A percentile compares a stretch with the other conserved stretches of the same genome.
Conservation (phyloP, 805 yeast species). For the Starmerella asiatica region DNA sequence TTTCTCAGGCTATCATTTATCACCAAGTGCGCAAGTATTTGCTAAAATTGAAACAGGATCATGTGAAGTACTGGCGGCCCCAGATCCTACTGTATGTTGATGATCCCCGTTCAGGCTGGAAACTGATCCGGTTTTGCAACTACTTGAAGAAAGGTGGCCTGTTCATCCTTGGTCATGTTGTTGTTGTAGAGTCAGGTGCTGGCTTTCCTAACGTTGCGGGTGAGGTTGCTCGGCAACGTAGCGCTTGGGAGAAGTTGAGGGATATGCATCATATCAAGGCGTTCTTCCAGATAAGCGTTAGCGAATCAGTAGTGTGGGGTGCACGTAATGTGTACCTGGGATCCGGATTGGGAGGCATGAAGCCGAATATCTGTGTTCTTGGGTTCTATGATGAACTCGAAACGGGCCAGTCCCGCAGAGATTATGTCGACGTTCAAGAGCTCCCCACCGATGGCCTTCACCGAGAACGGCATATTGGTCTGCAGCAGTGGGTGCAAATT, state of each 20-base stretch:
- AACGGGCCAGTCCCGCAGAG: conserved; percentile 15
- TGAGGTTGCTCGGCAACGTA: conserved; percentile 58
- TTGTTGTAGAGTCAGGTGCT: conserved; percentile 35
- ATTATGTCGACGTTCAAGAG: conserved; percentile 28
- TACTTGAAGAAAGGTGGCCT: conserved; percentile 91
- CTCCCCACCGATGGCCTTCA: conserved; percentile 73
- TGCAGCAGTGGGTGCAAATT: conserved; percentile 80
- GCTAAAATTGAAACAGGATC: conserved; percentile 70
- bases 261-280: conserved; percentile 74
- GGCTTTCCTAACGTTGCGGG: conserved; percentile 49
- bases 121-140: conserved; percentile 80
- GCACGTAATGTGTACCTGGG: conserved; percentile 83
- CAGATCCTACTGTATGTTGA: conserved; percentile 81
- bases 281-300: conserved; percentile 82
- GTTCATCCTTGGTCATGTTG: conserved; percentile 84
- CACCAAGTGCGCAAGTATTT: conserved; percentile 93
- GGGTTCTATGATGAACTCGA: conserved; percentile 63
- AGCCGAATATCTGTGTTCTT: conserved; percentile 82
- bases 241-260: conserved; percentile 73
- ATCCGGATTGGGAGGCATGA: conserved; percentile 97
- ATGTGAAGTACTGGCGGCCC: conserved; percentile 97
- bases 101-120: conserved; percentile 87
- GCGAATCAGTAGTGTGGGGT: conserved; percentile 87
- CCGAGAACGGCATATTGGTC: conserved; percentile 52
- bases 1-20: conserved; percentile 84